phyloP scores from a whole-genome alignment of 257 asterid species.

The Linderniella brevidens region DNA sequence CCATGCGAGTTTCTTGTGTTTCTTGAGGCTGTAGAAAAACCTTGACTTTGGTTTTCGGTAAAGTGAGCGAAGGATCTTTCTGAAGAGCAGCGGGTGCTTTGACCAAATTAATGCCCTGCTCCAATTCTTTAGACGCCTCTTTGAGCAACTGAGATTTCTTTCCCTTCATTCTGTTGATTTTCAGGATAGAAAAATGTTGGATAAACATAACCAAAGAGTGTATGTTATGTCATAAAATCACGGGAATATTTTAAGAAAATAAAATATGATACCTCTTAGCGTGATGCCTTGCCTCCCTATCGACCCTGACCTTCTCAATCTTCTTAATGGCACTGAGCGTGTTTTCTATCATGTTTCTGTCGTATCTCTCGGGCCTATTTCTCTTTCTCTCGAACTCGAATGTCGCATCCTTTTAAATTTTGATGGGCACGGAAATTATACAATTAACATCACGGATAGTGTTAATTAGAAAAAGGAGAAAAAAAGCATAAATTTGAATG shows the following conservation, averaged over 20 bases:
- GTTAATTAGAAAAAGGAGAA: too few relatives aligned
- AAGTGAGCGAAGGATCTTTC: conserved; percentile 29
- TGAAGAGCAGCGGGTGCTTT: conserved; percentile 35
- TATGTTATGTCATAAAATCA: neutral
- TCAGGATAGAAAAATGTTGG: neutral
- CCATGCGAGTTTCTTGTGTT: conserved; percentile 19
- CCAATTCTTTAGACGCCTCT: conserved; percentile 36
- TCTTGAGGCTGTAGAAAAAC: conserved; percentile 14
- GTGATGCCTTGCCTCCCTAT: conserved; percentile 43
- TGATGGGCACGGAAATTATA: conserved; percentile 1
- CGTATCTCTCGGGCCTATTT: conserved; percentile 78
- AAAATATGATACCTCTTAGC: conserved; percentile 28
- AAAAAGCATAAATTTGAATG: neutral
- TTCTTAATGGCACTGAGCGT: conserved; percentile 70
- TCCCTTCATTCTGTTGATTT: conserved; percentile 45
- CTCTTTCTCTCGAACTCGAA: conserved; percentile 88
- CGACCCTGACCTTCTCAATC: conserved; percentile 60
- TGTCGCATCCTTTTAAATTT: conserved; percentile 55
- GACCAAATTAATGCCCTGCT: conserved; percentile 40
- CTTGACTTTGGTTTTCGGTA: conserved; percentile 28
- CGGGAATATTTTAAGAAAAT: neutral
- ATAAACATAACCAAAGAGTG: conserved; percentile 1
- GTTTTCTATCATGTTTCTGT: conserved; percentile 50
- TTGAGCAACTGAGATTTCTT: conserved; percentile 28
- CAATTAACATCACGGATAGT: neutral